Evolutionary conservation across 352 stramenopile genomes (phyloP), one percentile per base, ranked within the genome.

Genomic region (Elongisporangium undulatum): DNA sequence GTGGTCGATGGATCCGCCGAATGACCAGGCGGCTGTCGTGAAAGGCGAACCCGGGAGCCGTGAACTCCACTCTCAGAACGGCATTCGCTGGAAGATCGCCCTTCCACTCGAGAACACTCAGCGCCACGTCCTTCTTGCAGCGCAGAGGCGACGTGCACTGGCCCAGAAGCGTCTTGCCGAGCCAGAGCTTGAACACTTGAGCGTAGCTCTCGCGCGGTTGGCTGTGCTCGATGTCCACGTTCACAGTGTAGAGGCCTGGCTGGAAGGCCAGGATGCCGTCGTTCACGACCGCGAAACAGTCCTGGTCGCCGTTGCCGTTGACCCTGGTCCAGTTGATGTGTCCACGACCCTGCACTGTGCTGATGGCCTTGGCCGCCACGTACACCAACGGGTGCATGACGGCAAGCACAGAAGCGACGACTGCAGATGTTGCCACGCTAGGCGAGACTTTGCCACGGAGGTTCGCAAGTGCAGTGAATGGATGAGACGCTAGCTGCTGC

Each of bases 11-110:
- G 20, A 77, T 49, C 10, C 75, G 62, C 22, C 67, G 69, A n/a
- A 80, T 62, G 45, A 74, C 70, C 38, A 74, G 49, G 54, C 72
- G 69, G 45, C 67, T 80, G 56, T 75, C 69, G 58, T 80, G 72
- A 52, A 80, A 80, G 39, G 72, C 69, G 17, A 75, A 77, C 7
- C 72, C 72, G 1, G 69, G 66, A 0, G 63, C 72, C n/a, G 77
- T 48, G 51, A 77, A 80, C 63, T 80, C 72, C 50, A 80, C 64
- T 49, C 72, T 67, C 53, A 80, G 39, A 24, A 67, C 68, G 56
- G 72, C 66, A 17, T 75, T 56, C 21, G 61, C 56, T 34, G 61
- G 66, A 23, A 80, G 59, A 19, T 67, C 59, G 39, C 61, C 74
- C 49, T 64, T 53, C 61, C 71, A 41, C 62, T 80, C 72, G 19